These are phyloP conservation scores for Aspergillus oerlinghausenensis DNA, from an alignment of 2,329 filamentous ascomycete genomes.

Conservation along the genomic window DNA sequence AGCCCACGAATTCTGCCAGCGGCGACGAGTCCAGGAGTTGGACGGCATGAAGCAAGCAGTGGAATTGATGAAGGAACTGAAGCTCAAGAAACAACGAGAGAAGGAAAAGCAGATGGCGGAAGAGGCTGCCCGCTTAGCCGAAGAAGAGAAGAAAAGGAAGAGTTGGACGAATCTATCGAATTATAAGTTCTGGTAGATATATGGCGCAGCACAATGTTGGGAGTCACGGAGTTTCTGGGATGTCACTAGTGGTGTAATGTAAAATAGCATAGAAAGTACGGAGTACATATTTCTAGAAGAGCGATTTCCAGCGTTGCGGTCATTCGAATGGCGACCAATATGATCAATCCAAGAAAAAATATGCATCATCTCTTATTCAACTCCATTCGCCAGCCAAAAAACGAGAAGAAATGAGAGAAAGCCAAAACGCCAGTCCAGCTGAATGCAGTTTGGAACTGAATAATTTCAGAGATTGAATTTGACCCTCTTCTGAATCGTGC, in stretches of 20 bases:
- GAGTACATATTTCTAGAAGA: constrained; percentile 18
- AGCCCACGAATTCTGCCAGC: constrained; percentile 81
- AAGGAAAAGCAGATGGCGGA: constrained; percentile 37
- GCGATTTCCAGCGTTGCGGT: constrained; percentile 6
- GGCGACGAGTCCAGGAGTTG: constrained; percentile 67
- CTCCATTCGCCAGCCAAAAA: constrained; percentile 2
- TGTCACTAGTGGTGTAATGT: constrained; percentile 21
- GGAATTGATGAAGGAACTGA: constrained; percentile 72
- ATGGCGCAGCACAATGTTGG: constrained; percentile 18
- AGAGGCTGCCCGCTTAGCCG: constrained; percentile 31
- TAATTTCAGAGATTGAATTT: constrained; percentile 34
- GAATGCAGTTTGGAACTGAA: background rate
- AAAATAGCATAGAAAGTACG: constrained; percentile 20
- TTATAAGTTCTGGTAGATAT: constrained; percentile 45
- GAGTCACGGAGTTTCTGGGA: constrained; percentile 31
- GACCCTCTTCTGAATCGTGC: constrained; percentile 35
- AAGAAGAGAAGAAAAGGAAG: constrained; percentile 38
- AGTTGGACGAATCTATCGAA: constrained; percentile 42
- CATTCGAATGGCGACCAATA: constrained; percentile 10
- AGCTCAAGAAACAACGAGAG: constrained; percentile 58
- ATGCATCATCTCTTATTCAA: constrained; percentile 1
- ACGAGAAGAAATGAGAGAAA: background rate
- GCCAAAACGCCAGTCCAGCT: constrained; percentile 1
- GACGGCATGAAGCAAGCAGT: constrained; percentile 81
- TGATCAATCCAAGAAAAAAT: constrained; percentile 2